Evolutionary conservation across 192 early-diverging fungal genomes (phyloP).

Genomic region (Coemansia brasiliensis): DNA sequence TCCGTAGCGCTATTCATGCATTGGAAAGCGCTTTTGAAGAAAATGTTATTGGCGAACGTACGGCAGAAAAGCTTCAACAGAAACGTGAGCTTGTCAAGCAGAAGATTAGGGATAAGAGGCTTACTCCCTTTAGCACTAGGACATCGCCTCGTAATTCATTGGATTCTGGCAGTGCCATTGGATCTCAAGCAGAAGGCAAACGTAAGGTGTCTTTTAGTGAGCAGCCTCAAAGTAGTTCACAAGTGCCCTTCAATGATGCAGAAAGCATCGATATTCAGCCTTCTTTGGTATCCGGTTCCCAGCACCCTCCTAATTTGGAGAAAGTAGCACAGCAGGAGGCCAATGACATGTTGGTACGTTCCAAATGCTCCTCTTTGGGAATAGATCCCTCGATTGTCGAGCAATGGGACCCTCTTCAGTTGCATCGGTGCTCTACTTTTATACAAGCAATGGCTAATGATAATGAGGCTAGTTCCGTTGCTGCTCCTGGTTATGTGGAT

Average conservation of each 20-base stretch:
- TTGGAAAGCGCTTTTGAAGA: conserved; percentile 23
- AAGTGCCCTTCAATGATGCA: not conserved
- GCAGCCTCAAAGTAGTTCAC: not conserved
- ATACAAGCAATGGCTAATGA: too few species aligned
- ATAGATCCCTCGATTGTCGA: conserved; percentile 30
- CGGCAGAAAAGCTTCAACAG: conserved; percentile 16
- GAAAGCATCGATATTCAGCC: too few species aligned
- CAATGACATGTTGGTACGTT: conserved; percentile 27
- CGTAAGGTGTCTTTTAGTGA: not conserved
- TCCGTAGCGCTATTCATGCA: conserved; percentile 6
- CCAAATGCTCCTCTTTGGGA: conserved; percentile 23
- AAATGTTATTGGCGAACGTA: conserved; percentile 31
- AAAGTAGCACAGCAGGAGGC: conserved; percentile 11
- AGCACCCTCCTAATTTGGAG: too few species aligned
- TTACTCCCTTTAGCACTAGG: conserved; percentile 3
- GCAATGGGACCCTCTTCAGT: conserved; percentile 31
- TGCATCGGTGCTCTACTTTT: conserved; percentile 18
- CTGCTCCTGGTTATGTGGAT: not conserved
- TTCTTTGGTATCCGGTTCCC: too few species aligned
- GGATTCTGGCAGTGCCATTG: not conserved
- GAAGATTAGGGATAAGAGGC: conserved; percentile 1
- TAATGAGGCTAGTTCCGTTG: not conserved
- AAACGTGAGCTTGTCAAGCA: conserved; percentile 6
- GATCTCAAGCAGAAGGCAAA: too few species aligned
- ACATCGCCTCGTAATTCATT: conserved; percentile 4